Percentiles rank a stretch among this genome's conserved stretches.
phyloP scores from a whole-genome alignment of 768 basidiomycete species.

The Suillus cothurnatus region DNA sequence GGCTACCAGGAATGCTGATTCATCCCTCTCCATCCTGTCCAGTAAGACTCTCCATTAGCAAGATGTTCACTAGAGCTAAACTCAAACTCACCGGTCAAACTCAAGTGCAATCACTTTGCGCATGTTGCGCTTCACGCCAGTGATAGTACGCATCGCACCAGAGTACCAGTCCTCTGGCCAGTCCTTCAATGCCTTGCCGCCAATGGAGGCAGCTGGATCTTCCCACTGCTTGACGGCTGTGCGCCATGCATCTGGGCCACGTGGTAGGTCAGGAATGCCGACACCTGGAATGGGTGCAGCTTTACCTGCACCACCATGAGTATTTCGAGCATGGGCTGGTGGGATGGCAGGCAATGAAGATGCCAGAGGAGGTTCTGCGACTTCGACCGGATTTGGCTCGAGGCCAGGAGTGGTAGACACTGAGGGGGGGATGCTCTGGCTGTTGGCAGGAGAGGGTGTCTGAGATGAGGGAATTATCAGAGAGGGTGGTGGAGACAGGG shows the following conservation, averaged over 20 bases:
- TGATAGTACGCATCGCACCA: conserved; percentile 19
- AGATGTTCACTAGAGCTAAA: too few relatives aligned
- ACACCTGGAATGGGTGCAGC: conserved; percentile 17
- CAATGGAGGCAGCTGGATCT: conserved; percentile 20
- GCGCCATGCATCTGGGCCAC: conserved; percentile 24
- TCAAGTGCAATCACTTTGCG: conserved; percentile 25
- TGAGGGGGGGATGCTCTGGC: too few relatives aligned
- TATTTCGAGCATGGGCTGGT: too few relatives aligned
- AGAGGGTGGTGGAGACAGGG: neutral
- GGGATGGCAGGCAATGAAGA: neutral
- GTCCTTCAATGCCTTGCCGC: conserved; percentile 26
- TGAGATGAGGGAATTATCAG: neutral
- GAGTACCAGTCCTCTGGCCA: conserved; percentile 32
- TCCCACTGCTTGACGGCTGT: conserved; percentile 32
- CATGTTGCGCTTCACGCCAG: conserved; percentile 21
- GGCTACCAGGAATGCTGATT: too few relatives aligned
- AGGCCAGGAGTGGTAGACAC: too few relatives aligned
- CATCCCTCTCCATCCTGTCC: too few relatives aligned
- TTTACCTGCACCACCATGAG: too few relatives aligned
- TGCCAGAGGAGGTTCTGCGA: too few relatives aligned
- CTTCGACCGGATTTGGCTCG: too few relatives aligned
- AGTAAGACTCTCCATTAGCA: too few relatives aligned
- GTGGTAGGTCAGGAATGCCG: conserved; percentile 22
- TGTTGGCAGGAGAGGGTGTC: neutral
- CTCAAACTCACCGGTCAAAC: conserved; percentile 7